These are phyloP conservation scores for Hypoxylon sp. DNA, from an alignment of 2,329 filamentous ascomycete species.

Conservation along the genomic window DNA sequence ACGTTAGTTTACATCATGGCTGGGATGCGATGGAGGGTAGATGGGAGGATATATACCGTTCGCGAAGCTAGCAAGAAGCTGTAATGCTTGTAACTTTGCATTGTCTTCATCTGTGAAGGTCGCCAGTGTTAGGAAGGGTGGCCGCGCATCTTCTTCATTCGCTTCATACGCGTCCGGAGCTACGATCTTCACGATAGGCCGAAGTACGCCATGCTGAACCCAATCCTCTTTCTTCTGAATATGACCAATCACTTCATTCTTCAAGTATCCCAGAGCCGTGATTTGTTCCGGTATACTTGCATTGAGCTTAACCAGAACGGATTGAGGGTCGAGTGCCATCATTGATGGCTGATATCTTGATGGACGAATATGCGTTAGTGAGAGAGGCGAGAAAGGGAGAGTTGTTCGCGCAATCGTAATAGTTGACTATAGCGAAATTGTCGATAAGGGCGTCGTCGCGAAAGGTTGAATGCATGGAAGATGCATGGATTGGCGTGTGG, in stretches of 20 bases:
- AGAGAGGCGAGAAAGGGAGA: constrained; percentile 6
- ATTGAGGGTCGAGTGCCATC: constrained; percentile 51
- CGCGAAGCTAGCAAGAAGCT: constrained; percentile 88
- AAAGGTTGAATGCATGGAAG: constrained; percentile 19
- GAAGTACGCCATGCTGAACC: constrained; percentile 78
- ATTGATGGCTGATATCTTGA: constrained; percentile 41
- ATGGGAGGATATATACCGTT: constrained; percentile 71
- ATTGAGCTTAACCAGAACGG: constrained; percentile 55
- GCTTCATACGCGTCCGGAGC: constrained; percentile 54
- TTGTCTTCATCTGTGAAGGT: constrained; percentile 74
- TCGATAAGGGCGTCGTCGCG: constrained; percentile 20
- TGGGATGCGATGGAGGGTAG: background rate
- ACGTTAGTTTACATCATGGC: constrained; percentile 36
- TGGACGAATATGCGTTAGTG: constrained; percentile 9
- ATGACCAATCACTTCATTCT: constrained; percentile 92
- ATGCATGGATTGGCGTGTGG: background rate
- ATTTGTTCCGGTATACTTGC: constrained; percentile 69
- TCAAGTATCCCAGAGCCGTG: constrained; percentile 78
- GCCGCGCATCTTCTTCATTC: constrained; percentile 59
- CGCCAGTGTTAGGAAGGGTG: constrained; percentile 54
- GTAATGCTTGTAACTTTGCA: constrained; percentile 81
- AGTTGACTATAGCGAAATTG: constrained; percentile 3
- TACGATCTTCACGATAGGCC: constrained; percentile 68
- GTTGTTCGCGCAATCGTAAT: constrained; percentile 11
- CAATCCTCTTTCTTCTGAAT: constrained; percentile 87